Evolutionary conservation across 805 yeast species (phyloP), one percentile per base, ranked within the genome.

Genomic region (Kazachstania martiniae): DNA sequence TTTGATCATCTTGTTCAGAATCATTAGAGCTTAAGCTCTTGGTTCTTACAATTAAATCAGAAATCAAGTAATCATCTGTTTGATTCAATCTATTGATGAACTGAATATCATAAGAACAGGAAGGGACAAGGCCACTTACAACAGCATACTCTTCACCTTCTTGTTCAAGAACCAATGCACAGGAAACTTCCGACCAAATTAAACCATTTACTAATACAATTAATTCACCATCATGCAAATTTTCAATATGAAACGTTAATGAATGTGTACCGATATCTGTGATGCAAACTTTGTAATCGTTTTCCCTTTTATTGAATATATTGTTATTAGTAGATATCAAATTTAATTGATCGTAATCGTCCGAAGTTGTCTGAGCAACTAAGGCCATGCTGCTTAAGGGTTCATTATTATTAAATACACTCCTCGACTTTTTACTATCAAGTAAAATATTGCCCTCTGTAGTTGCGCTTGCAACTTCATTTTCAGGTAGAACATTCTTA

Each of bases 111-210:
- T 77, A 79, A 38, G 75, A 77, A 8, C 79, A 70, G 13, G 66
- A 49, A 2, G 84, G 82, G 19, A 77, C 72, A 24, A 78, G 56
- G 0, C 85, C 85, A 42, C 74, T 69, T 12, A 78, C 72, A 1
- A 74, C 65, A n/a, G 74, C 63, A 32, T 67, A 58, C 33, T 69
- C 71, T 28, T 69, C 68, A 21, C 66, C 65, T 15, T 59, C 58
- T 12, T 61, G 49, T 12, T 62, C 60, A 29, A 47, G 32, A 6
- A 49, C 40, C 3, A 55, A 38, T 7, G 74, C 74, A 24, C 70
- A 62, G 0, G 74, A 64, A 2, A 74, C 72, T 46, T 76, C 83
- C 17, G 74, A 69, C 86, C 86, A 78, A 10, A 70, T 64, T 15
- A 77, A 66, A 15, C 83, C 84, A 44, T 78, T 77, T 4, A 78